Base-by-base conservation (phyloP, 495 filamentous ascomycete species). In the Trichoderma orchidacearum region DNA sequence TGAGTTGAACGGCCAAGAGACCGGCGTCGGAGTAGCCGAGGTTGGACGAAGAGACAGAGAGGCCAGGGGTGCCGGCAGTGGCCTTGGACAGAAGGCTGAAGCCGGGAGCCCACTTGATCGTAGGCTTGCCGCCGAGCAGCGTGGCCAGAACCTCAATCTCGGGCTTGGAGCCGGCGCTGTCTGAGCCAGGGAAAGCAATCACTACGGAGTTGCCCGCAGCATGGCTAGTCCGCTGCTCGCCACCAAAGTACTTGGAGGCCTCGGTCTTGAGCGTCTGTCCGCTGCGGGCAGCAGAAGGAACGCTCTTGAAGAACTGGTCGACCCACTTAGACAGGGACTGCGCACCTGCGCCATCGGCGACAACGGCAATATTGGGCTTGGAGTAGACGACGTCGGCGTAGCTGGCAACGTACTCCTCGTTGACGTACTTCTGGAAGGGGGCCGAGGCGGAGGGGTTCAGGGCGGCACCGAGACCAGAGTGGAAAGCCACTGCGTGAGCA, bases 21-120 rank as follows among this genome's bases (percentile, higher is more conserved):
- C 93, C 94, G 56, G 92, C 87, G 64, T 99, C 93, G 15, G 92
- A 96, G 80, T 96, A 99, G 56, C 87, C 80, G 59, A 76, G 70
- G 75, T 94, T 89, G 61, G 80, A 77, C 48, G 90, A 89, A 3
- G 78, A 71, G 60, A 85, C 81, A 56, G 71, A 73, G 55, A 85
- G 82, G 62, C 85, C 81, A 21, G 83, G 80, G 68, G 80, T 76
- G 18, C 75, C 73, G 53, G 84, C 73, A 55, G 82, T 77, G 38
- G 84, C 86, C 75, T 94, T 88, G 56, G 85, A 79, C 41, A 99
- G 81, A 45, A 96, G 75, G 12, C 86, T 91, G 76, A 95, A 96
- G 55, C 93, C 94, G 55, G 89, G 77, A 27, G 86, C 86, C 93
- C 93, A 97, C 76, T 97, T 97, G 77, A 96, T 92, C 69, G 73